Percentiles rank a stretch among this genome's conserved stretches.
These are phyloP conservation scores for Phytophthora megakarya DNA, from an alignment of 352 stramenopile genomes.

Conservation along the genomic window DNA sequence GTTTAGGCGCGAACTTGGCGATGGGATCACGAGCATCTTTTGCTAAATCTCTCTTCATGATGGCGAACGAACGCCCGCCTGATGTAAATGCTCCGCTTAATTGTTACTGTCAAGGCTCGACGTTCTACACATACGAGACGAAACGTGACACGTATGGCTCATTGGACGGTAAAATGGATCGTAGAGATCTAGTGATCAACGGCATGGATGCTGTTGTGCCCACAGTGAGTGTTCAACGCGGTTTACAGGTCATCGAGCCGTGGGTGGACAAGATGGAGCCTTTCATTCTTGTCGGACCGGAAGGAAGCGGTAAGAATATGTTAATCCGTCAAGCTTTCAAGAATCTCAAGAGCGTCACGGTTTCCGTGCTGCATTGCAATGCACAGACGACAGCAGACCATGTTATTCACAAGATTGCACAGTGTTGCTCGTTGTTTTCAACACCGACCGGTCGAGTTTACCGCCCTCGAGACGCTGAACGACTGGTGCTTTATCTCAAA, in stretches of 20 bases:
- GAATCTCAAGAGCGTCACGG: constrained; percentile 70
- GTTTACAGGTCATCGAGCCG: constrained; percentile 85
- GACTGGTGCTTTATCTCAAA: constrained; percentile 95
- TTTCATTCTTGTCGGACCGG: constrained; percentile 94
- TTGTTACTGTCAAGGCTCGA: constrained; percentile 81
- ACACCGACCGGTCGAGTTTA: constrained; percentile 92
- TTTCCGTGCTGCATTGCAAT: constrained; percentile 94
- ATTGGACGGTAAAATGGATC: constrained; percentile 70
- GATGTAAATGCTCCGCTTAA: constrained; percentile 89
- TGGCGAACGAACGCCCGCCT: constrained; percentile 89
- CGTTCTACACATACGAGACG: constrained; percentile 77
- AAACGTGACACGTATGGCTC: constrained; percentile 80
- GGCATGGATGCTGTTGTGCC: constrained; percentile 56
- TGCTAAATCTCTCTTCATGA: constrained; percentile 92
- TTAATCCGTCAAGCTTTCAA: constrained; percentile 92
- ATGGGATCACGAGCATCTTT: constrained; percentile 79
- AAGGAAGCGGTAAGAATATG: constrained; percentile 96
- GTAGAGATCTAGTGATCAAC: constrained; percentile 47
- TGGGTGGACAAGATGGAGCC: constrained; percentile 94
- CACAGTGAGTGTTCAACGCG: constrained; percentile 86
- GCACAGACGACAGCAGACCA: constrained; percentile 93
- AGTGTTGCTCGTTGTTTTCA: constrained; percentile 94
- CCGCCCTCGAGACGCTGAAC: constrained; percentile 90
- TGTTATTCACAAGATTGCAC: constrained; percentile 94
- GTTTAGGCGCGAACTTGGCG: constrained; percentile 92